These are phyloP conservation scores for Eucalyptus regnans DNA, from an alignment of 345 rosid species.

Conservation along the genomic window DNA sequence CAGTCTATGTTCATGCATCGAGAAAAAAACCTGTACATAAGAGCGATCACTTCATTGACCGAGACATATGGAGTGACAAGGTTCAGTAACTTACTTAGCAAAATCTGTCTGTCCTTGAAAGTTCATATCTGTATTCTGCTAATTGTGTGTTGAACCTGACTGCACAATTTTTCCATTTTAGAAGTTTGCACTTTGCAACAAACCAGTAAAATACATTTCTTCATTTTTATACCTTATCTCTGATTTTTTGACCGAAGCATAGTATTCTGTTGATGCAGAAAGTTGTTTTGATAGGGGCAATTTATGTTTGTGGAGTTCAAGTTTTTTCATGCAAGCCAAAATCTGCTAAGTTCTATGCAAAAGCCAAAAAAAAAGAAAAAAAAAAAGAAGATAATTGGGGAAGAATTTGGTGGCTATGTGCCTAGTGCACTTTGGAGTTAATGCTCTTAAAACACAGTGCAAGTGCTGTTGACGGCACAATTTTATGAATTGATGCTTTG, in stretches of 20 bases:
- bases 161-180: background rate
- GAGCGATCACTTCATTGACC: slow-evolving; percentile 21
- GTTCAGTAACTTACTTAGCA: background rate
- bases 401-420: background rate
- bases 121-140: background rate
- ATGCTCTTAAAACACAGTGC: background rate
- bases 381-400: background rate
- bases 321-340: background rate
- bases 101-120: background rate
- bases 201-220: background rate
- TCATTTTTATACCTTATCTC: background rate
- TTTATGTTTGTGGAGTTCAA: background rate
- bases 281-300: background rate
- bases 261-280: background rate
- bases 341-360: background rate
- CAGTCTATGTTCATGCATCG: slow-evolving; percentile 75
- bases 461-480: background rate
- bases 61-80: slow-evolving; percentile 22
- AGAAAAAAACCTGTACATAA: slow-evolving; percentile 49
- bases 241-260: background rate
- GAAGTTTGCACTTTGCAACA: background rate
- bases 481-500: background rate
- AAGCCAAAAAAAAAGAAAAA: background rate
- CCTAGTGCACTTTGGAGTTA: background rate
- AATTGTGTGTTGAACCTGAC: background rate